Evolutionary conservation across 1,284 basidiomycete genomes (phyloP).

Genomic region (Farysia itapuensis): DNA sequence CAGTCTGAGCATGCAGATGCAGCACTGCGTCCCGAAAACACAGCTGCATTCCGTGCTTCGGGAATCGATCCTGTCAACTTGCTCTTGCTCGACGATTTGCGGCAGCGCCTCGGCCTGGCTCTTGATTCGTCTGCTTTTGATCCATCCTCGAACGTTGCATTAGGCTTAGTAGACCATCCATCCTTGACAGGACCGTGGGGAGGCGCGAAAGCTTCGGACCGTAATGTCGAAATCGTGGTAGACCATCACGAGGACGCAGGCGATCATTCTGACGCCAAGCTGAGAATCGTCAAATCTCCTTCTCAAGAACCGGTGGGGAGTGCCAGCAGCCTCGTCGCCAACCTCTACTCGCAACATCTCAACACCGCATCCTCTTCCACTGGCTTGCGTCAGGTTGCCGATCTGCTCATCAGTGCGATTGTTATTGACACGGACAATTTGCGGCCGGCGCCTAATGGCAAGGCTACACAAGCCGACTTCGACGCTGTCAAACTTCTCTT

Average conservation of each 20-base stretch:
- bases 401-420: conserved; percentile 61
- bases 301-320: conserved; percentile 43
- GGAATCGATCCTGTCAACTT: conserved; percentile 14
- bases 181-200: conserved; percentile 37
- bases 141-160: conserved; percentile 14
- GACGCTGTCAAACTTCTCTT: conserved; percentile 36
- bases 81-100: conserved; percentile 39
- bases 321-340: conserved; percentile 34
- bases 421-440: conserved; percentile 57
- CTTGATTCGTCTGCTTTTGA: conserved; percentile 20
- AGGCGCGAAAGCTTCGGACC: conserved; percentile 10
- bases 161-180: conserved; percentile 46
- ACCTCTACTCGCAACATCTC: conserved; percentile 29
- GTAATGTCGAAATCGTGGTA: conserved; percentile 73
- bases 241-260: conserved; percentile 92
- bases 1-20: conserved; percentile 74
- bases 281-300: conserved; percentile 46
- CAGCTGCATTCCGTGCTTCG: conserved; percentile 27
- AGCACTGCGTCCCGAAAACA: conserved; percentile 80
- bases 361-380: conserved; percentile 9
- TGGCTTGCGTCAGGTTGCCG: conserved; percentile 32
- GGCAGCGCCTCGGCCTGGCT: conserved; percentile 11
- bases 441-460: conserved; percentile 33
- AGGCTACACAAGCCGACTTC: conserved; percentile 40
- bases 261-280: conserved; percentile 63